Evolutionary conservation across 106 monocot species (phyloP), one percentile per base, ranked within the genome.

Genomic region (Dioscorea zingiberensis): DNA sequence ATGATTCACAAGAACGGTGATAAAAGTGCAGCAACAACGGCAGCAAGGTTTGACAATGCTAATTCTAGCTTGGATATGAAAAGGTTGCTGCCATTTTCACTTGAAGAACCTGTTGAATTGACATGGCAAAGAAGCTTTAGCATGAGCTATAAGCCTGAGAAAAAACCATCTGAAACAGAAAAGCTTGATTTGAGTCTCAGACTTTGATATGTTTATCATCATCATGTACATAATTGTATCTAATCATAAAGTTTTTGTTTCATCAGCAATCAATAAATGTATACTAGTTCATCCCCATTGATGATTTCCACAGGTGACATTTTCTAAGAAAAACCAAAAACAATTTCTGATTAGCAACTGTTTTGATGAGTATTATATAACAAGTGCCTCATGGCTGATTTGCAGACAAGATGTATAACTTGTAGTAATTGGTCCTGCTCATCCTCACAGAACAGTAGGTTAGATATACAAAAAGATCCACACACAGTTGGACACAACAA

Each of bases 151-250:
- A 71, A 70, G 66, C 65, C 60, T 29, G 2, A 71, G n/a, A 72
- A 74, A 22, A 38, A 69, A 23, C 58, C 60, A 44, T 25, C 59
- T 51, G 71, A 80, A 26, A 15, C 23, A 5, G 55, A 75, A 22
- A 76, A 84, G 48, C 74, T 88, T 23, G 88, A 88, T 53, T 59
- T 88, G 69, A 84, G 58, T 72, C 81, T 88, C 44, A 68, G 62
- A 23, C 75, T 88, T 8, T 88, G 64, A 72, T 76, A 12, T 38
- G 27, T 55, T 25, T 15, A 38, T 38, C 38, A 38, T 38, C 38
- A 38, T 38, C 38, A 38, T 38, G 38, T 38, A 38, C 38, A 38
- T 6, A 38, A 10, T 38, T 38, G 38, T 10, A 38, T 53, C 51
- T 19, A 18, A 4, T 53, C 13, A 4, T 19, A 15, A n/a, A 13